phyloP scores from a whole-genome alignment of 169 alveolate species.

The Eimeria praecox region DNA sequence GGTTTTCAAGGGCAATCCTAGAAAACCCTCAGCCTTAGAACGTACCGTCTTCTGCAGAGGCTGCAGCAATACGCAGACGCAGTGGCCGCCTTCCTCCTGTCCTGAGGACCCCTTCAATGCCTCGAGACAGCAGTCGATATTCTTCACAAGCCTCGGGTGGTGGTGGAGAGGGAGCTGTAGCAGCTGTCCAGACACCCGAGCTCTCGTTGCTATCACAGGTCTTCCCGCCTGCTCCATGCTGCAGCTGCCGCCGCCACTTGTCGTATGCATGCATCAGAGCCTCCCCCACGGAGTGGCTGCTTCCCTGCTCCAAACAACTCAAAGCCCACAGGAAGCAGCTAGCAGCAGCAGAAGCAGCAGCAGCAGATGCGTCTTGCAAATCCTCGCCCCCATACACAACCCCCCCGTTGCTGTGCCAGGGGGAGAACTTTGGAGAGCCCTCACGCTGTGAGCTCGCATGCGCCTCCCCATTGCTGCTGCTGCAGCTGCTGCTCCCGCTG shows the following conservation, averaged over 20 bases:
- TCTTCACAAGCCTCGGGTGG: constrained; percentile 15
- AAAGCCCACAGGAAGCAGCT: constrained; percentile 54
- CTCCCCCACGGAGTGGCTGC: constrained; percentile 57
- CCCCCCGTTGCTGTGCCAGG: constrained; percentile 5
- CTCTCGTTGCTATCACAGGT: neutral
- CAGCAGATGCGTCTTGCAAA: neutral
- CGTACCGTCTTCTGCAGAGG: constrained; percentile 50
- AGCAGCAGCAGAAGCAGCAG: neutral
- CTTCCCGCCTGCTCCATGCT: no score
- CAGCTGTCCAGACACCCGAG: neutral
- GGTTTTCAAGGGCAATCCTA: neutral
- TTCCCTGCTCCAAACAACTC: constrained; percentile 64
- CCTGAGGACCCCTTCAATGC: neutral
- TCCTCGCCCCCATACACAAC: neutral
- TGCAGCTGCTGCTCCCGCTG: constrained; percentile 11
- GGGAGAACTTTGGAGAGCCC: neutral
- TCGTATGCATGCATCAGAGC: constrained; percentile 44
- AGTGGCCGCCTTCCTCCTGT: neutral
- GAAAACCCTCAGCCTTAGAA: neutral
- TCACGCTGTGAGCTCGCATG: neutral
- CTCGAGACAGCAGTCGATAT: constrained; percentile 1
- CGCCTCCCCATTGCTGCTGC: constrained; percentile 26
- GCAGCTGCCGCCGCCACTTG: constrained; percentile 7
- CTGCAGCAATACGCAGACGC: constrained; percentile 3
- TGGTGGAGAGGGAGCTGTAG: neutral